A percentile compares a stretch with the other conserved stretches of the same genome.
Evolutionary conservation across 2,329 filamentous ascomycete genomes (phyloP).

Genomic region (Fusarium udum): DNA sequence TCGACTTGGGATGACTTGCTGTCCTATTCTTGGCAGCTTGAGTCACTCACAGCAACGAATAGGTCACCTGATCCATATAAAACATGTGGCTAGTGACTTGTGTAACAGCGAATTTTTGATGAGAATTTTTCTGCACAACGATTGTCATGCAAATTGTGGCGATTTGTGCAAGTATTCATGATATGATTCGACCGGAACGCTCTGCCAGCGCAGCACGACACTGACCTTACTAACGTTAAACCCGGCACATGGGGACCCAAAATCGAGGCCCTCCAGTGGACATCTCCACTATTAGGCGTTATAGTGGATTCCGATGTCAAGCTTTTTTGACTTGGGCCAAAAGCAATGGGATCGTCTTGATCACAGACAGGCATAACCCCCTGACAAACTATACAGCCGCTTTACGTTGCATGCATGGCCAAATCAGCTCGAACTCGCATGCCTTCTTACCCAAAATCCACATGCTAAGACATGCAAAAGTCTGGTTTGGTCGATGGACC

Average conservation of each 20-base stretch:
- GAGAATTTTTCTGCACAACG: constrained; percentile 1
- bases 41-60: constrained; percentile 7
- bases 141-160: constrained; percentile 22
- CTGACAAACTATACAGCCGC: constrained; percentile 5
- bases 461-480: constrained; percentile 23
- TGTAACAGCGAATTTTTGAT: constrained; percentile 1
- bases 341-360: constrained; percentile 8
- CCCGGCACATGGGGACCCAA: background rate
- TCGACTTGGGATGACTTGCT: background rate
- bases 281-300: constrained; percentile 24
- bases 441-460: constrained; percentile 11
- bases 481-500: constrained; percentile 15
- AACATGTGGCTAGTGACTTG: constrained; percentile 9
- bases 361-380: constrained; percentile 3
- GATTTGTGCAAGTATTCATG: background rate
- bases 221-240: constrained; percentile 1
- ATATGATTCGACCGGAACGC: constrained; percentile 20
- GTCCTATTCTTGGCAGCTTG: constrained; percentile 16
- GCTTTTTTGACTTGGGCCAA: constrained; percentile 20
- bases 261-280: constrained; percentile 30
- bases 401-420: constrained; percentile 28
- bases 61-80: constrained; percentile 12
- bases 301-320: background rate
- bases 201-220: constrained; percentile 2
- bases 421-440: constrained; percentile 26